Evolutionary conservation across 73 alveolate species (phyloP), one percentile per base, ranked within the genome.

Genomic region (Uronychia setigera): DNA sequence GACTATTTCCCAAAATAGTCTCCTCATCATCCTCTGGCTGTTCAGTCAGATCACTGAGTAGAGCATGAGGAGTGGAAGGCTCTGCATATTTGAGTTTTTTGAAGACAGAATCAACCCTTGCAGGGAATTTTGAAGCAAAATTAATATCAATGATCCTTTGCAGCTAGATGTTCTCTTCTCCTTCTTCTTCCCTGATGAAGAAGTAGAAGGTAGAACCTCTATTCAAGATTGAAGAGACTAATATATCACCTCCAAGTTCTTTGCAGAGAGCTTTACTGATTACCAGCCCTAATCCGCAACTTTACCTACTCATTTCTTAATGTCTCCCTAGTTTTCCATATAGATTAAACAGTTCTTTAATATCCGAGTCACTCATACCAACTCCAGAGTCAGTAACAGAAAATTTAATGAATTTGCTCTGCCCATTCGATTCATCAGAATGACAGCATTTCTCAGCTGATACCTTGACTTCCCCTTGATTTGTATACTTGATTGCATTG

Each of bases 401-500:
- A 32, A 74, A 31, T 35, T 59, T 46, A 19, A 46, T 46, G 67
- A 46, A 46, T 5, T 5, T 11, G 67, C n/a, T 11, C 67, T 46
- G 67, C n/a, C 67, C 67, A 11, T 46, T 46, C 5, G 19, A 5
- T 5, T 5, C n/a, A 19, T 46, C 67, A 11, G 67, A 46, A 19
- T 46, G 67, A 19, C 67, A 46, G 67, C 67, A 46, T 19, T 46
- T 46, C 67, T 46, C 67, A 11, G 67, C 67, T 46, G 5, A 46
- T 11, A 46, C 67, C 67, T 46, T 46, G 67, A 89, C 92, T 29
- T 27, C 58, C n/a, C 95, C 95, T 19, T 35, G 1, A 1, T 85
- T 26, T 27, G 95, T 86, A 58, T 81, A 89, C 58, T 89, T 89
- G 0, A 89, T 79, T 1, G 90, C 92, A 60, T 89, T 89, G 1